Evolutionary conservation across 805 yeast genomes (phyloP).

Genomic region (Zygotorulaspora sp.): DNA sequence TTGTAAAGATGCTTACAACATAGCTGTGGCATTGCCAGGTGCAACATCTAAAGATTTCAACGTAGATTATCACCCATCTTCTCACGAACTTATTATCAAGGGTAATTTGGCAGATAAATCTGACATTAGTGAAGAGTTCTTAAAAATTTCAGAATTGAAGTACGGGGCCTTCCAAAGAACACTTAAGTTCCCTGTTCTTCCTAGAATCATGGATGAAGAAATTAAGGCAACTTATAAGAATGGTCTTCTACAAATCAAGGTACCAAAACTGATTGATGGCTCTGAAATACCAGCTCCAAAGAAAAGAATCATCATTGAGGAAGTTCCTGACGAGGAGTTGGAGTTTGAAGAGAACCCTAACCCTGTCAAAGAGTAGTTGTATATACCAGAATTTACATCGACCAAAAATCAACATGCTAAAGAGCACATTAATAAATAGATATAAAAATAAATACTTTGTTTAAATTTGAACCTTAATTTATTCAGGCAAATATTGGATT

Average conservation of each 20-base stretch:
- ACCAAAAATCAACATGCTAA: too few relatives aligned
- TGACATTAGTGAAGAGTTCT: constrained; percentile 37
- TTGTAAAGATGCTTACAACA: constrained; percentile 41
- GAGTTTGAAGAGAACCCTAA: constrained; percentile 46
- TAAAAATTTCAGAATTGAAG: constrained; percentile 50
- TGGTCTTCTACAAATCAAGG: constrained; percentile 49
- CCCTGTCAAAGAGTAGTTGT: constrained; percentile 37
- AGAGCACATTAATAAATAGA: too few relatives aligned
- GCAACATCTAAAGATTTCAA: constrained; percentile 49
- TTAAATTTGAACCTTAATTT: too few relatives aligned
- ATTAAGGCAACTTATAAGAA: constrained; percentile 51
- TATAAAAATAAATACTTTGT: too few relatives aligned
- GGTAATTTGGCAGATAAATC: constrained; percentile 44
- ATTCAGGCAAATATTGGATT: too few relatives aligned
- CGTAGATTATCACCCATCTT: constrained; percentile 56
- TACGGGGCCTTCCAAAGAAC: constrained; percentile 56
- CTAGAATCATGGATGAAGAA: constrained; percentile 48
- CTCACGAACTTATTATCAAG: constrained; percentile 48
- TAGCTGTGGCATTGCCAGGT: constrained; percentile 56
- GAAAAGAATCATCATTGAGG: constrained; percentile 44
- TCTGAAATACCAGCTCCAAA: constrained; percentile 37
- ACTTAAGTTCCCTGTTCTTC: constrained; percentile 50
- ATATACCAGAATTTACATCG: too few relatives aligned
- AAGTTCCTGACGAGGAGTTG: constrained; percentile 47
- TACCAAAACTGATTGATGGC: constrained; percentile 43